phyloP scores from a whole-genome alignment of 768 basidiomycete genomes.

The Inosperma sp. region DNA sequence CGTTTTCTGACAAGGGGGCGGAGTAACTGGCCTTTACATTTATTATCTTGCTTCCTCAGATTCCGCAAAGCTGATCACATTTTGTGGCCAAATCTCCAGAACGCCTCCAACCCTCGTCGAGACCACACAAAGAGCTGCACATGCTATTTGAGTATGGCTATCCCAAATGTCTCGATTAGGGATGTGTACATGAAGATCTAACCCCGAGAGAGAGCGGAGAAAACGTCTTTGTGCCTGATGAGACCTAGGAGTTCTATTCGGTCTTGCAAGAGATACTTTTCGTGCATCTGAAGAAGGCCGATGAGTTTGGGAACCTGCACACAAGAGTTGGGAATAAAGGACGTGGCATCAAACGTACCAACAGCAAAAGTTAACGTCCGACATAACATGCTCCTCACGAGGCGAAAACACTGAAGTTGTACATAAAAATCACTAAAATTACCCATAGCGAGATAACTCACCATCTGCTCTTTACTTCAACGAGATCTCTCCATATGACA shows the following conservation, averaged over 20 bases:
- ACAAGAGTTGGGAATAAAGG: constrained; percentile 35
- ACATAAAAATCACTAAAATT: too few relatives aligned
- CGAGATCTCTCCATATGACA: too few relatives aligned
- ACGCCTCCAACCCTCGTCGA: constrained; percentile 93
- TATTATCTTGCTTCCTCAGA: constrained; percentile 87
- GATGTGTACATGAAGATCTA: constrained; percentile 94
- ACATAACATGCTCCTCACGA: too few relatives aligned
- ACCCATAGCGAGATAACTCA: too few relatives aligned
- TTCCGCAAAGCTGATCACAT: constrained; percentile 93
- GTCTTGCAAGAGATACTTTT: constrained; percentile 85
- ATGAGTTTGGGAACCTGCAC: too few relatives aligned
- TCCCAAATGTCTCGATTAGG: constrained; percentile 94
- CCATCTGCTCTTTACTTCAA: too few relatives aligned
- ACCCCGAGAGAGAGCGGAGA: constrained; percentile 77
- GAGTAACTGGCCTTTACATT: too few relatives aligned
- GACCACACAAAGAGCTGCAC: constrained; percentile 90
- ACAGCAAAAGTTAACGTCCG: constrained; percentile 86
- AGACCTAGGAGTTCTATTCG: constrained; percentile 86
- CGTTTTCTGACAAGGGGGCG: too few relatives aligned
- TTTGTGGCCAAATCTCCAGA: constrained; percentile 87
- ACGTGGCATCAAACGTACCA: too few relatives aligned
- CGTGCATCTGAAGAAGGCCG: constrained; percentile 92
- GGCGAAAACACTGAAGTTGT: too few relatives aligned
- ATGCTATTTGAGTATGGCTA: constrained; percentile 92
- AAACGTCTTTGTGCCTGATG: constrained; percentile 78